These are phyloP conservation scores for Asterochloris sp. DNA, from an alignment of 139 green algal species.

Conservation along the genomic window DNA sequence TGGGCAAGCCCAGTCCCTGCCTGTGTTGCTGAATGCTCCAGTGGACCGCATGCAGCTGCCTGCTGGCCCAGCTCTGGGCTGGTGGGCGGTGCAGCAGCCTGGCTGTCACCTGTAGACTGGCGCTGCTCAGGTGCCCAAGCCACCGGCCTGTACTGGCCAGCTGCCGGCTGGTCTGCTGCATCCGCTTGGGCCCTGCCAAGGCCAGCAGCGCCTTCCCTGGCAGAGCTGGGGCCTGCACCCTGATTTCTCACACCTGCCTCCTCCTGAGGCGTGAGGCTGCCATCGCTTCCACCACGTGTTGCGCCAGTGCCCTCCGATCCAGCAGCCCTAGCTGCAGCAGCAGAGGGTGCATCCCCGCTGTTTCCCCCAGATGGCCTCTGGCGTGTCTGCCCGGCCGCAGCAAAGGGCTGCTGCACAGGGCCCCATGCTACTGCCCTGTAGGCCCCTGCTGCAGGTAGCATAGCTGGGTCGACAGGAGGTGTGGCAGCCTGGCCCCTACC, in stretches of 20 bases:
- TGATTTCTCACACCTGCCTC: not conserved
- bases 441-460: not conserved
- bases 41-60: not conserved
- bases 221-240: not conserved
- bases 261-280: no score
- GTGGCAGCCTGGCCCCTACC: not conserved
- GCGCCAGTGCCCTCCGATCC: no score
- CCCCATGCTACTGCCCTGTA: conserved; percentile 8
- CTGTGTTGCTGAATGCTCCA: not conserved
- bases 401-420: conserved; percentile 7
- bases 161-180: not conserved
- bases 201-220: not conserved
- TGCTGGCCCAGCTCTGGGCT: no score
- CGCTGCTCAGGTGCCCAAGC: no score
- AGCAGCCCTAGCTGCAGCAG: not conserved
- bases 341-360: not conserved
- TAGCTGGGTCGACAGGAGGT: not conserved
- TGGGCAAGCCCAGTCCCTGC: not conserved
- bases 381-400: not conserved
- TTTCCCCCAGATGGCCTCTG: not conserved
- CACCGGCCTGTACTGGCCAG: not conserved
- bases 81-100: not conserved
- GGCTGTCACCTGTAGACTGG: no score
- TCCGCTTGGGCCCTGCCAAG: not conserved
- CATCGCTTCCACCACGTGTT: not conserved